Evolutionary conservation across 108 stramenopile species (phyloP), one percentile per base, ranked within the genome.

Genomic region (Nitzschia palea): DNA sequence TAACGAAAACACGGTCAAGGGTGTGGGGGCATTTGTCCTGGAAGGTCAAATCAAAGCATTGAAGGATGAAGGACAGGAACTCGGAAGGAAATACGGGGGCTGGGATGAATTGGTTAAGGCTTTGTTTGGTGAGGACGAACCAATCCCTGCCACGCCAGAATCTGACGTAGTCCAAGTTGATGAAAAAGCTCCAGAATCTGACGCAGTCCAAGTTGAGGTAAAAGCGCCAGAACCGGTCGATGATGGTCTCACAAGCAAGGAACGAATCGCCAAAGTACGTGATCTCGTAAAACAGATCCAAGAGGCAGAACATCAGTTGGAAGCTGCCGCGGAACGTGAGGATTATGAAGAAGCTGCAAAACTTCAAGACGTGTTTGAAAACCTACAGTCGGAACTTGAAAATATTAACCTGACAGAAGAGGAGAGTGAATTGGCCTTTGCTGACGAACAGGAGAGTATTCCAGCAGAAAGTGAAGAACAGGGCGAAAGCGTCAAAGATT

Each of bases 21-120:
- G 69, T 44, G 86, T 93, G 44, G 89, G 85, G 63, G 86, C 80
- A 26, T 74, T 83, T 66, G 87, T 94, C 1, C 63, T 94, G 26
- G 74, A 89, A 17, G 78, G 78, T 30, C 86, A 89, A 70, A 89
- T 94, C 31, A 58, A 70, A 55, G 79, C 83, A 50, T 67, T 94
- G 44, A 77, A 57, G 35, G 66, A 71, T 3, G 85, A 85, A 58
- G 86, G 84, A 36, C 42, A 70, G 44, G 50, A 79, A 5, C 57
- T 86, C 36, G 84, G 84, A 37, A 76, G 76, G 12, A 88, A 84
- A 55, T 89, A 81, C 58, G 87, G 86, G 28, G 86, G 82, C 32
- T 88, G 85, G 84, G 74, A 73, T 6, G 70, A 72, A 28, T 34
- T 81, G 40, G 53, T 25, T 31, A 58, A 72, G 56, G 61, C 63